These are phyloP conservation scores for Microthlaspi erraticum DNA, from an alignment of 345 rosid species.

Conservation along the genomic window DNA sequence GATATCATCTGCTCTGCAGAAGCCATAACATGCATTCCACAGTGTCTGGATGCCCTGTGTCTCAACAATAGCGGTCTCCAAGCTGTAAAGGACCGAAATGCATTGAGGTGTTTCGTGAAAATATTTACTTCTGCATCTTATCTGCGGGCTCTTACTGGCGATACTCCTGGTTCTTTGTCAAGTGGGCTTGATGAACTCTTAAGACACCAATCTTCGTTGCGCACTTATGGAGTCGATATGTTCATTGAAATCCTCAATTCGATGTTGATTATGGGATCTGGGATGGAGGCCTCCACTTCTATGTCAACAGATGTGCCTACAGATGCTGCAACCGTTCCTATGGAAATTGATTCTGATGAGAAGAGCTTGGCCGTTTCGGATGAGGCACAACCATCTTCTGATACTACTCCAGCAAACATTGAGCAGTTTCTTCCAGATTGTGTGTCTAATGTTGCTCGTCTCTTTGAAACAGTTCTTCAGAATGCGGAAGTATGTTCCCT, in stretches of 20 bases:
- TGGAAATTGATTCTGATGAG: slow-evolving; percentile 88
- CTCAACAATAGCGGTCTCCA: too few relatives aligned
- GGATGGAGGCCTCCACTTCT: slow-evolving; percentile 58
- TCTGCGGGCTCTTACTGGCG: slow-evolving; percentile 75
- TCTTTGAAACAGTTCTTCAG: slow-evolving; percentile 94
- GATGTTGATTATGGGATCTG: slow-evolving; percentile 69
- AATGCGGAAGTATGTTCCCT: slow-evolving; percentile 91
- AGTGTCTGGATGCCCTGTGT: too few relatives aligned
- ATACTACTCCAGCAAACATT: slow-evolving; percentile 52
- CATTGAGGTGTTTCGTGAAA: too few relatives aligned
- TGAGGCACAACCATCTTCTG: slow-evolving; percentile 64
- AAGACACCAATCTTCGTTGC: slow-evolving; percentile 91
- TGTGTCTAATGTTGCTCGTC: slow-evolving; percentile 79
- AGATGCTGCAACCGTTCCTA: slow-evolving; percentile 67
- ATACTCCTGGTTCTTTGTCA: slow-evolving; percentile 79
- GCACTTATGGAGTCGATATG: slow-evolving; percentile 89
- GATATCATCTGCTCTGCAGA: too few relatives aligned
- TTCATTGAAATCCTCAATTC: slow-evolving; percentile 77
- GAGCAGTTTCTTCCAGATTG: slow-evolving; percentile 87
- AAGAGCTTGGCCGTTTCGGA: slow-evolving; percentile 61
- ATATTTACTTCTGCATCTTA: too few relatives aligned
- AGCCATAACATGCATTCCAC: too few relatives aligned
- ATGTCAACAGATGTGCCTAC: slow-evolving; percentile 50
- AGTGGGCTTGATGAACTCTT: slow-evolving; percentile 92
- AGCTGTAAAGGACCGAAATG: too few relatives aligned